phyloP scores from a whole-genome alignment of 1,284 basidiomycete species.

The Sphaerobolus stellatus region DNA sequence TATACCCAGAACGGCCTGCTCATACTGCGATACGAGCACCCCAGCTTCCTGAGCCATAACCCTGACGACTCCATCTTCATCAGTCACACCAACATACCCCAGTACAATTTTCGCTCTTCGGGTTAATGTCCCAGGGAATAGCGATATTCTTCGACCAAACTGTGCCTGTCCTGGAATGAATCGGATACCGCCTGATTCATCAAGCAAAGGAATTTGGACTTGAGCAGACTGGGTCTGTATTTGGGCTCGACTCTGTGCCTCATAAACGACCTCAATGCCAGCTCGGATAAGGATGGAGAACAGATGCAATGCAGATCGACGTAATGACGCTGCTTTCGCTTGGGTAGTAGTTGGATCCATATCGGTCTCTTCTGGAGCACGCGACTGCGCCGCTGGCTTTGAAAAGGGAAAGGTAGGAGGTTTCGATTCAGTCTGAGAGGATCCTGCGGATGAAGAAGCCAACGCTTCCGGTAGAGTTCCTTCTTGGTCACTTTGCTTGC shows the following conservation, averaged over 20 bases:
- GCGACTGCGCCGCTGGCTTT: constrained; percentile 8
- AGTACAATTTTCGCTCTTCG: constrained; percentile 62
- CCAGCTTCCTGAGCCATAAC: constrained; percentile 77
- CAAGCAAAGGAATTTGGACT: background rate
- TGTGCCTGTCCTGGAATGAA: constrained; percentile 1
- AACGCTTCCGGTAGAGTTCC: background rate
- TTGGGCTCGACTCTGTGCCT: background rate
- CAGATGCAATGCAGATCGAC: constrained; percentile 81
- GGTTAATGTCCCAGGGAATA: constrained; percentile 41
- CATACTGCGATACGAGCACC: constrained; percentile 55
- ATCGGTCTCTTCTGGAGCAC: constrained; percentile 40
- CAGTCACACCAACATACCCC: constrained; percentile 69
- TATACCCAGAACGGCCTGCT: constrained; percentile 47
- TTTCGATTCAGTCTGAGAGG: too few species aligned
- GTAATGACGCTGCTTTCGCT: constrained; percentile 73
- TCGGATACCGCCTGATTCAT: constrained; percentile 48
- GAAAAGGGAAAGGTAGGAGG: too few species aligned
- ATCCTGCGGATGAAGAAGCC: too few species aligned
- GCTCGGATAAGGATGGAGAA: constrained; percentile 63
- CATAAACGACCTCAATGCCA: constrained; percentile 11
- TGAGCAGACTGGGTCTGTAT: constrained; percentile 11
- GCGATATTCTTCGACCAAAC: constrained; percentile 6
- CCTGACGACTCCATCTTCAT: constrained; percentile 70
- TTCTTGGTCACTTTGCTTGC: constrained; percentile 4
- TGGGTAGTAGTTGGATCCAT: constrained; percentile 53